These are phyloP conservation scores for Fusarium liriodendri DNA, from an alignment of 2,329 filamentous ascomycete genomes.

Conservation along the genomic window DNA sequence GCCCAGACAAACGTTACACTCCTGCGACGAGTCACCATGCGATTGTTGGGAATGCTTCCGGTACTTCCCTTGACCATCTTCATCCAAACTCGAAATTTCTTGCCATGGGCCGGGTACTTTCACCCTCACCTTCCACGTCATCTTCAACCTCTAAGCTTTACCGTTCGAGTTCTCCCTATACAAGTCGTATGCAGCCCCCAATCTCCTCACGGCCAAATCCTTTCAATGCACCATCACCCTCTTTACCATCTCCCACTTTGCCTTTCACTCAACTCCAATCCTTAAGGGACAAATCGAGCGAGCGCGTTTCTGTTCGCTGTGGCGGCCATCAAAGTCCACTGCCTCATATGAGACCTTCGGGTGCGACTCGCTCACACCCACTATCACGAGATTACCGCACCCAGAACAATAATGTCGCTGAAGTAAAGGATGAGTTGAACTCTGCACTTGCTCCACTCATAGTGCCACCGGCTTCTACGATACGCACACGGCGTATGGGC, in stretches of 20 bases:
- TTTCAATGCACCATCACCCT: background rate
- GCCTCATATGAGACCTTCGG: background rate
- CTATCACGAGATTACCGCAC: background rate
- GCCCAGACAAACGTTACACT: background rate
- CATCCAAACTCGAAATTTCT: background rate
- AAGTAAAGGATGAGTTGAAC: background rate
- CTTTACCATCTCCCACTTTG: background rate
- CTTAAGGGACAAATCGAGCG: background rate
- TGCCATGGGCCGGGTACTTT: background rate
- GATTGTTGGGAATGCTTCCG: background rate
- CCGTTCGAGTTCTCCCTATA: background rate
- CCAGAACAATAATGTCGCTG: background rate
- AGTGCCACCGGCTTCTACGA: background rate
- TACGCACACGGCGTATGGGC: background rate
- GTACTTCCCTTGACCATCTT: background rate
- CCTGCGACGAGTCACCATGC: background rate
- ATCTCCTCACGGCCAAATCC: background rate
- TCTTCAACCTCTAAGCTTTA: background rate
- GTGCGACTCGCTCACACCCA: background rate
- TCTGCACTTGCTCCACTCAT: background rate
- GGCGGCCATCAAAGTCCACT: background rate
- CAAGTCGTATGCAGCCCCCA: background rate
- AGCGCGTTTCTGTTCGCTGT: background rate
- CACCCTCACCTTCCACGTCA: background rate
- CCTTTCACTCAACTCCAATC: too few species aligned